Base-by-base conservation (phyloP, 2,329 filamentous ascomycete genomes). In the Xylaria arbuscula region DNA sequence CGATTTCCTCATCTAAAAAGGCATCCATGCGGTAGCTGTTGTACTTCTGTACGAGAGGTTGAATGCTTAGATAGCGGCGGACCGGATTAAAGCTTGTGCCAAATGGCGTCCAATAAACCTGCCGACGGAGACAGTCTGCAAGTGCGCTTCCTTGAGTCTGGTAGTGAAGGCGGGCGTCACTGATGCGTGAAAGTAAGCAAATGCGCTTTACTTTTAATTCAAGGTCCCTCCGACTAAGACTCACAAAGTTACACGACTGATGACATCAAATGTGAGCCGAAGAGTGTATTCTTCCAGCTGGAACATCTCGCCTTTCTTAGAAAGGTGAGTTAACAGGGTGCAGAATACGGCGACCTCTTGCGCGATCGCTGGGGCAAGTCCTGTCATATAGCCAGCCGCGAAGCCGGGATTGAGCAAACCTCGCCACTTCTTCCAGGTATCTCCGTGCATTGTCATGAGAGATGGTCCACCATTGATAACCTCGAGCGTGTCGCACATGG, bases 391-490 rank as follows among this genome's bases (percentile, higher is more conserved):
- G 0, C 68, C 67, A 22, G 70, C 65, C 7, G 64, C 67, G 56
- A 76, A 76, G 13, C 72, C 74, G 3, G 71, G 71, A 22, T 72
- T 74, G 36, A 74, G 70, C 3, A 74, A 42, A 17, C 62, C 53
- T 1, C 74, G 72, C 72, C 72, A 75, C 61, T 70, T 65, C 67
- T 76, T 76, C 72, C 74, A 76, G 11, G 66, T 68, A 11, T 34
- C 54, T 42, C 58, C 83, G 75, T 74, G 85, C 84, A 74, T 72
- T 2, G 72, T 67, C 55, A 84, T 77, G 47, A 82, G 83, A 56
- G 86, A 84, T 64, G 85, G 84, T 11, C 84, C 84, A 8, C 71
- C 71, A 22, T 63, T 74, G 50, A 74, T 71, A 36, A 70, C 54
- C 17, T 75, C 85, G 80, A 67, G 32, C 0, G 62, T 72, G 3